phyloP scores from a whole-genome alignment of 1,284 basidiomycete species.

The Fistulinella cinereoalba region DNA sequence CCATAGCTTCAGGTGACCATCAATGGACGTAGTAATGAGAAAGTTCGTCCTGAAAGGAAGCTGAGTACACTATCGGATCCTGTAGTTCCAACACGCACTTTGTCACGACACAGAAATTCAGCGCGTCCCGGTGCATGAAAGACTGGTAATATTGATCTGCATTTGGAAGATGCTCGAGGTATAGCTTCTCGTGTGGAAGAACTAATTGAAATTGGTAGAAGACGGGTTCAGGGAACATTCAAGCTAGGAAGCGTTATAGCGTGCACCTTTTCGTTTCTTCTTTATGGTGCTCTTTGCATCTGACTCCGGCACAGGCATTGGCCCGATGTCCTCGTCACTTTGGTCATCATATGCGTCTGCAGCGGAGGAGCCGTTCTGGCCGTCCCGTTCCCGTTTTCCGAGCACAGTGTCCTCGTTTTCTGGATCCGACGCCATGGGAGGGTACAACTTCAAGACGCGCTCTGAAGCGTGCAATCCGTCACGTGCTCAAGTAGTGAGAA shows the following conservation, averaged over 20 bases:
- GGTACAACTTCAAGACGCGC: too few species aligned
- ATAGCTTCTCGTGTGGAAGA: slow-evolving; percentile 77
- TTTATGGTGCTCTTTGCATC: slow-evolving; percentile 41
- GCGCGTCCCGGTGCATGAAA: slow-evolving; percentile 95
- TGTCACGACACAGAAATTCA: slow-evolving; percentile 87
- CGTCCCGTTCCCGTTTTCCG: slow-evolving; percentile 62
- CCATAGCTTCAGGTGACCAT: slow-evolving; percentile 97
- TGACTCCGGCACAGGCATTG: slow-evolving; percentile 65
- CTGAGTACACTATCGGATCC: neutral
- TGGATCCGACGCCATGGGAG: slow-evolving; percentile 37
- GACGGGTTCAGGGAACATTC: slow-evolving; percentile 33
- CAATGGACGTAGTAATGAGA: slow-evolving; percentile 89
- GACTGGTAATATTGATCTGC: slow-evolving; percentile 95
- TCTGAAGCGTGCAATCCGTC: too few species aligned
- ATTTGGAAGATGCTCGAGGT: slow-evolving; percentile 87
- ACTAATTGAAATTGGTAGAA: slow-evolving; percentile 41
- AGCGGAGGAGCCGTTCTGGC: slow-evolving; percentile 5
- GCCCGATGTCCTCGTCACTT: slow-evolving; percentile 69
- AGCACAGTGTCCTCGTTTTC: slow-evolving; percentile 47
- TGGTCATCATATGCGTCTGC: slow-evolving; percentile 42
- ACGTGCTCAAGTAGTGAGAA: too few species aligned
- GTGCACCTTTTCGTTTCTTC: slow-evolving; percentile 72
- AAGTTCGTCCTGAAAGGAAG: slow-evolving; percentile 74
- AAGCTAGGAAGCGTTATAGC: slow-evolving; percentile 32
- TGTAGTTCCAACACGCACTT: slow-evolving; percentile 49